Conservation (phyloP, 1,284 basidiomycete genomes). For the Cutaneotrichosporon cavernicola region DNA sequence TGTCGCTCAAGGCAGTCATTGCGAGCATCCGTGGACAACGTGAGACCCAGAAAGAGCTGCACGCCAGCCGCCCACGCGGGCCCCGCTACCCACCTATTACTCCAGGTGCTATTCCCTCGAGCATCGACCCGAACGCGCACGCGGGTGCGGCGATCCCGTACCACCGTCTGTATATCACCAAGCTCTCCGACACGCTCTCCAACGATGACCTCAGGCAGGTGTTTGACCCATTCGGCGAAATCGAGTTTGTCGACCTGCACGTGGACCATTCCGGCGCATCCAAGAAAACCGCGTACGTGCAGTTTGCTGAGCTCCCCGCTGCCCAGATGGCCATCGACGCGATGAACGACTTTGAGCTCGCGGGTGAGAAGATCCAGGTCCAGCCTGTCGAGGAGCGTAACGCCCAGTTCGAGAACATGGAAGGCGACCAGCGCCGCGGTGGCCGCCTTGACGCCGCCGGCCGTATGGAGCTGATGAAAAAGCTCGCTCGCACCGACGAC, state of each 20-base stretch:
- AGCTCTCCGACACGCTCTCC: conserved; percentile 91
- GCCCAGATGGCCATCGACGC: conserved; percentile 95
- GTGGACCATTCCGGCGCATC: conserved; percentile 60
- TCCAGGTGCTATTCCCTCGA: conserved; percentile 10
- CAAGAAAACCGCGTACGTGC: conserved; percentile 97
- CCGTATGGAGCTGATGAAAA: conserved; percentile 97
- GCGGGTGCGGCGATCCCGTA: conserved; percentile 55
- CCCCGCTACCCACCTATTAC: conserved; percentile 43
- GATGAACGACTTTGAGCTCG: conserved; percentile 97
- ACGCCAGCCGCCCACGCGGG: conserved; percentile 1
- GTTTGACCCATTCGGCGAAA: conserved; percentile 95
- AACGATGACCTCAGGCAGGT: conserved; percentile 96
- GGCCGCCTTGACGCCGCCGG: conserved; percentile 86
- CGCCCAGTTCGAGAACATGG: conserved; percentile 14
- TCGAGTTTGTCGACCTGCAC: conserved; percentile 98
- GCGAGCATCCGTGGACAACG: conserved; percentile 16
- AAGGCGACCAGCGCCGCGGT: conserved; percentile 54
- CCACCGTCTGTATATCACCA: conserved; percentile 89
- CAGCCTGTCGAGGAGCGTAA: conserved; percentile 76
- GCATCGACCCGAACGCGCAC: conserved; percentile 46
- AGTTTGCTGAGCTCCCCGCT: conserved; percentile 86
- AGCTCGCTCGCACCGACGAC: conserved; percentile 74
- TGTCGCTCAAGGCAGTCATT: conserved; percentile 20
- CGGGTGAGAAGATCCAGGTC: conserved; percentile 82
- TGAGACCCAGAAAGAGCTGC: conserved; percentile 18